Conservation (phyloP, 768 basidiomycete species). For the Scleroderma bovista region DNA sequence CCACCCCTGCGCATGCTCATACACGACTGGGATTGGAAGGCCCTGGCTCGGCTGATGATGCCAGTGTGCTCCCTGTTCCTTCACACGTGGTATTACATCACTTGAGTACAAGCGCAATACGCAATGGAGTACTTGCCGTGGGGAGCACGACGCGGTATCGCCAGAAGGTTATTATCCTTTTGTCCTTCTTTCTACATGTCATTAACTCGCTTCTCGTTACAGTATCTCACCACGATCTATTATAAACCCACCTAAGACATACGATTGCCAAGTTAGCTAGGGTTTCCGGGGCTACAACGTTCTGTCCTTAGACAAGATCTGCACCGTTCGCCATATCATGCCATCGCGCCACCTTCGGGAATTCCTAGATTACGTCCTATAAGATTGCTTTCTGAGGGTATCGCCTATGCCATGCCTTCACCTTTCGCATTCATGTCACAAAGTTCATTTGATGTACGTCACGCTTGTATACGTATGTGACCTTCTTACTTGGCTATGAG, state of each 20-base stretch:
- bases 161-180: conserved; percentile 60
- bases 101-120: conserved; percentile 90
- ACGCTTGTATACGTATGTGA: conserved; percentile 11
- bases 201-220: conserved; percentile 10
- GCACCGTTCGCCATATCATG: background rate
- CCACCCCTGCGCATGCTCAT: conserved; percentile 15
- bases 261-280: background rate
- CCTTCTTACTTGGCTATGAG: background rate
- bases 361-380: background rate
- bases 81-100: conserved; percentile 94
- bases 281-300: background rate
- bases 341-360: background rate
- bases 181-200: conserved; percentile 6
- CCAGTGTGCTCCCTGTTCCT: conserved; percentile 85
- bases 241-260: conserved; percentile 59
- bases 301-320: background rate
- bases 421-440: background rate
- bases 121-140: conserved; percentile 89
- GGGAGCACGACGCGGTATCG: conserved; percentile 88
- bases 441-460: background rate
- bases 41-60: conserved; percentile 70
- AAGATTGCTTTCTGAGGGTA: too few relatives aligned
- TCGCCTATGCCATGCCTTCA: background rate
- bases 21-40: conserved; percentile 33
- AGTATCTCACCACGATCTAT: conserved; percentile 85